phyloP scores from a whole-genome alignment of 2,329 filamentous ascomycete genomes.

The Talaromyces sp. region DNA sequence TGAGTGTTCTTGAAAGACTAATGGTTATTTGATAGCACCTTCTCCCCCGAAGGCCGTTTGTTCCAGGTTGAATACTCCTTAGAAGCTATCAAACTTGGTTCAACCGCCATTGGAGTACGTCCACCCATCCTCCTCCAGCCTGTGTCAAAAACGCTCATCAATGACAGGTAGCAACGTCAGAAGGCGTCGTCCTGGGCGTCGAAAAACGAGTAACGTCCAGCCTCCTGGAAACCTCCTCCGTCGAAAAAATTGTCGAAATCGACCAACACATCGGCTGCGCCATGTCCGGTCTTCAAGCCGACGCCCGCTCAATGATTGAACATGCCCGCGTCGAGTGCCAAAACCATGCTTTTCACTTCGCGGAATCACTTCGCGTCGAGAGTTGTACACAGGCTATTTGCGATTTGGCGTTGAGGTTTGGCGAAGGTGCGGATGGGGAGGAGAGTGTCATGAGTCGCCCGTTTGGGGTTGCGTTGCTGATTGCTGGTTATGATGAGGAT shows the following conservation, averaged over 20 bases:
- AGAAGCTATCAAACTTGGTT: constrained; percentile 99
- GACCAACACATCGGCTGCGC: constrained; percentile 98
- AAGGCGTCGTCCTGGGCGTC: constrained; percentile 93
- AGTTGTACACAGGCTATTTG: constrained; percentile 99
- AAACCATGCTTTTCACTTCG: constrained; percentile 97
- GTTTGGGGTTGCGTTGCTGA: constrained; percentile 93
- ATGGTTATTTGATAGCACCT: constrained; percentile 64
- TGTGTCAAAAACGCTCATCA: neutral
- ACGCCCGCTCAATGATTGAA: constrained; percentile 96
- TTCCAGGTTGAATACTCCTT: constrained; percentile 99
- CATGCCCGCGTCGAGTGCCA: constrained; percentile 97
- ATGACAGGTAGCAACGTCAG: constrained; percentile 73
- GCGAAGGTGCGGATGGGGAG: constrained; percentile 94
- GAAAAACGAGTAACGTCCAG: constrained; percentile 99
- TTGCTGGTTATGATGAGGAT: constrained; percentile 96
- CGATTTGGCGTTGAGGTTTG: constrained; percentile 91
- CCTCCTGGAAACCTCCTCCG: constrained; percentile 92
- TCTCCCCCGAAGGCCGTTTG: constrained; percentile 97
- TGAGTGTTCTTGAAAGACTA: neutral
- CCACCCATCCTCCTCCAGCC: neutral
- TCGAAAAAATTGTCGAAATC: constrained; percentile 99
- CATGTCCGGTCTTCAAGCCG: constrained; percentile 96
- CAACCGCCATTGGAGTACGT: constrained; percentile 87
- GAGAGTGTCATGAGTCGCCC: constrained; percentile 98
- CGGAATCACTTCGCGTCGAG: constrained; percentile 90